Conservation (phyloP, 306 rosid genomes). For the Mucuna pruriens region DNA sequence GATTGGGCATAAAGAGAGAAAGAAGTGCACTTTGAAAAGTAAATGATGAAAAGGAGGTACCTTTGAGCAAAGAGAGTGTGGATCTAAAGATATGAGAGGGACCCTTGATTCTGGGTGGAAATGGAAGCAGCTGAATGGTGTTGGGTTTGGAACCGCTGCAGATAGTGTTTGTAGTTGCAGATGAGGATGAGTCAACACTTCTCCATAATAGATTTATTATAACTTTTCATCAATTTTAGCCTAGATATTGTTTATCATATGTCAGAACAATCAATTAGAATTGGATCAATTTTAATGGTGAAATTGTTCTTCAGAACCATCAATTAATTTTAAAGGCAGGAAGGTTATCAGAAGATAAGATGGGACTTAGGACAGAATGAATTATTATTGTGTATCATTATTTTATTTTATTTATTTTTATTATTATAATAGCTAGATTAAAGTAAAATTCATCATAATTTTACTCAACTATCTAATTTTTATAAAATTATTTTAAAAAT, state of each 20-base stretch:
- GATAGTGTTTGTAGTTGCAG: background rate
- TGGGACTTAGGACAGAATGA: no score
- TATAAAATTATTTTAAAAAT: no score
- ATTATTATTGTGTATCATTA: no score
- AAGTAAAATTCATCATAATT: no score
- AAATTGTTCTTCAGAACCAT: no score
- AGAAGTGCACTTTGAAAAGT: background rate
- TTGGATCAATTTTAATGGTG: no score
- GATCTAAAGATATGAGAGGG: slow-evolving; percentile 30
- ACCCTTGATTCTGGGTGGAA: background rate
- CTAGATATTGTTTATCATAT: background rate
- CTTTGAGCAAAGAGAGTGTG: slow-evolving; percentile 25
- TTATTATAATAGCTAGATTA: no score
- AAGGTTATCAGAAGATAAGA: no score
- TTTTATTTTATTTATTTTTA: no score
- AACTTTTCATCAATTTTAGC: background rate
- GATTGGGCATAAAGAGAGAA: background rate
- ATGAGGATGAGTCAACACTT: background rate
- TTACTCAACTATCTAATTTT: no score
- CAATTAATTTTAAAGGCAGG: no score
- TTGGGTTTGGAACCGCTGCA: background rate
- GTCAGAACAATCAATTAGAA: background rate
- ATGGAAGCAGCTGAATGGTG: slow-evolving; percentile 14
- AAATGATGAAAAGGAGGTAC: slow-evolving; percentile 21
- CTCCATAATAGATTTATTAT: background rate